These are phyloP conservation scores for Solanum bulbocastanum DNA, from an alignment of 257 asterid species.

Conservation along the genomic window DNA sequence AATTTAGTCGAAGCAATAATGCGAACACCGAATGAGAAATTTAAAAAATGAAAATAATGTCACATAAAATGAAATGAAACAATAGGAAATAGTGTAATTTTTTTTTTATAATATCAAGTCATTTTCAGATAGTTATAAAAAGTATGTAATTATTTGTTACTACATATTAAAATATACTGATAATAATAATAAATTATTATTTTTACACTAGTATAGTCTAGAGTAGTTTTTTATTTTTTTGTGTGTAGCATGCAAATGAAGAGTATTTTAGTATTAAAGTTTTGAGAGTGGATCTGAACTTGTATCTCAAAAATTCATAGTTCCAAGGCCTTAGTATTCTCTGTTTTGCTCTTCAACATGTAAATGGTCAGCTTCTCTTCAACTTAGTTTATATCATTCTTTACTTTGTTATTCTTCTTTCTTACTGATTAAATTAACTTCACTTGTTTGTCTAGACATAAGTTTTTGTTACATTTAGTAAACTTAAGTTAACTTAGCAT, in stretches of 20 bases:
- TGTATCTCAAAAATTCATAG: constrained; percentile 20
- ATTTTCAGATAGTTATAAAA: background rate
- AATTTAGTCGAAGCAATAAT: background rate
- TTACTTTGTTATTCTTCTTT: background rate
- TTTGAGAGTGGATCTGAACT: constrained; percentile 42
- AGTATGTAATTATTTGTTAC: background rate
- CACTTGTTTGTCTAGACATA: background rate
- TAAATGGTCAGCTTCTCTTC: background rate
- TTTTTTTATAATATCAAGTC: background rate
- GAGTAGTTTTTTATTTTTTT: background rate
- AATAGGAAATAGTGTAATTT: background rate
- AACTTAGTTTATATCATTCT: background rate
- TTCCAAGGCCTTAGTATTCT: constrained; percentile 26
- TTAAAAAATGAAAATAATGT: background rate
- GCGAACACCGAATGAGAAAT: background rate
- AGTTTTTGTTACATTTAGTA: background rate
- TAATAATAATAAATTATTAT: background rate
- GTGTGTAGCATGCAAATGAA: constrained; percentile 31
- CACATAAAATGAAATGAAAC: background rate
- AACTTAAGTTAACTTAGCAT: background rate
- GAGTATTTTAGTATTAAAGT: background rate
- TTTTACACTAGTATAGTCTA: background rate
- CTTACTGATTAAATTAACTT: background rate
- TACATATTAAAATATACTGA: background rate
- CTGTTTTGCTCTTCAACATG: constrained; percentile 6